These are phyloP conservation scores for Fusarium dimerum DNA, from an alignment of 2,329 filamentous ascomycete species.

Conservation along the genomic window DNA sequence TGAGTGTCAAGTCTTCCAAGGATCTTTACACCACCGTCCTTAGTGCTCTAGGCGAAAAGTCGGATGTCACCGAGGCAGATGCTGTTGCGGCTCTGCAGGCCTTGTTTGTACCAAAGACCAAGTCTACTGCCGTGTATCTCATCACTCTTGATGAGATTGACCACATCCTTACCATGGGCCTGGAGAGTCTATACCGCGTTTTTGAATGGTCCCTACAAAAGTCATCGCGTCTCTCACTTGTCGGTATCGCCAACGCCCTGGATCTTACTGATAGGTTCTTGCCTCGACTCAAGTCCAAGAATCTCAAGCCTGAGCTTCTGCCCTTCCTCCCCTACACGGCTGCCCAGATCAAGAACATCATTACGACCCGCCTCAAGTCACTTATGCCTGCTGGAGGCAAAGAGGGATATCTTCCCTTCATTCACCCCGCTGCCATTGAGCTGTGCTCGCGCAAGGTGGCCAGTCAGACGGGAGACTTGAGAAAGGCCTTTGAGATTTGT, in stretches of 20 bases:
- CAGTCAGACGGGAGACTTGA: constrained; percentile 88
- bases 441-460: constrained; percentile 94
- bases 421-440: constrained; percentile 91
- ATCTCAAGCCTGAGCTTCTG: constrained; percentile 84
- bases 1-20: constrained; percentile 87
- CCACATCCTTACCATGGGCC: constrained; percentile 83
- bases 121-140: constrained; percentile 64
- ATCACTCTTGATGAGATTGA: constrained; percentile 95
- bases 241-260: constrained; percentile 94
- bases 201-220: constrained; percentile 93
- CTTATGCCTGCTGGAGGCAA: constrained; percentile 59
- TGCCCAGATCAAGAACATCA: constrained; percentile 81
- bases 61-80: constrained; percentile 63
- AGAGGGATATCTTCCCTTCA: constrained; percentile 73
- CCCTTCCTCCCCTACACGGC: constrained; percentile 93
- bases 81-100: constrained; percentile 68
- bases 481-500: constrained; percentile 94
- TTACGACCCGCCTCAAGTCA: constrained; percentile 78
- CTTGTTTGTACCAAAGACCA: constrained; percentile 68
- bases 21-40: constrained; percentile 83
- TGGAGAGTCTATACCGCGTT: constrained; percentile 87
- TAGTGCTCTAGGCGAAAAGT: constrained; percentile 63
- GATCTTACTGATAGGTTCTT: constrained; percentile 95
- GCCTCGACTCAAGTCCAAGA: constrained; percentile 88
- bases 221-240: constrained; percentile 75